These are phyloP conservation scores for Dionaea muscipula DNA, from an alignment of 179 eudicot species.

Conservation along the genomic window DNA sequence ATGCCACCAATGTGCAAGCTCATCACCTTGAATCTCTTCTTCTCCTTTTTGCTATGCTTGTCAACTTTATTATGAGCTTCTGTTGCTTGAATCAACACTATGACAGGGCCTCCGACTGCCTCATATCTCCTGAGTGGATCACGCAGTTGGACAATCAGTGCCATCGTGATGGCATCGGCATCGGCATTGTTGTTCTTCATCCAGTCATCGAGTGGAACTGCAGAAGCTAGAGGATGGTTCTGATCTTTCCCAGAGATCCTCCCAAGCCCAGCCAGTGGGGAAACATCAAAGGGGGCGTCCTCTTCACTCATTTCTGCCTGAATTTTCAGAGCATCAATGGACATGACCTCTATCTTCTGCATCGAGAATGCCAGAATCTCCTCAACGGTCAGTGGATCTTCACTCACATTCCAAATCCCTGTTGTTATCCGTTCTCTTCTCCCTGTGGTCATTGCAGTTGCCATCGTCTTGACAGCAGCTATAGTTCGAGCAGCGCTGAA, in stretches of 20 bases:
- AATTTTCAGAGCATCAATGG: constrained; percentile 67
- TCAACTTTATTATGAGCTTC: constrained; percentile 12
- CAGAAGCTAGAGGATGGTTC: constrained; percentile 36
- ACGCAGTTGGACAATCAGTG: constrained; percentile 44
- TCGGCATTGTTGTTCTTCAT: constrained; percentile 15
- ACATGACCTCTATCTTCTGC: constrained; percentile 83
- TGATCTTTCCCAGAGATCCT: constrained; percentile 14
- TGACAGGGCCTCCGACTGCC: constrained; percentile 77
- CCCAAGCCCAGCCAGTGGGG: constrained; percentile 45
- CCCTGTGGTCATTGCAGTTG: constrained; percentile 48
- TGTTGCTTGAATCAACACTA: constrained; percentile 45
- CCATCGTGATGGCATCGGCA: constrained; percentile 19
- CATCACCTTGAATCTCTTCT: constrained; percentile 37
- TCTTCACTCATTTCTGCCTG: constrained; percentile 75
- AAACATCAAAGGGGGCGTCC: constrained; percentile 77
- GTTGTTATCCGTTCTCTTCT: constrained; percentile 70
- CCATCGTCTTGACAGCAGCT: constrained; percentile 58
- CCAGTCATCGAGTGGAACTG: constrained; percentile 73
- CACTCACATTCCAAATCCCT: constrained; percentile 76
- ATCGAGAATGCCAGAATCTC: constrained; percentile 58
- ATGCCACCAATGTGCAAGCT: constrained; percentile 75
- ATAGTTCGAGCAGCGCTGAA: constrained; percentile 83
- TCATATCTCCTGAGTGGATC: constrained; percentile 82
- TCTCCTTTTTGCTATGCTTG: constrained; percentile 25
- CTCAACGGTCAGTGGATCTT: constrained; percentile 48